Base-by-base conservation (phyloP, 129 eudicot genomes). In the Solidago caesia region DNA sequence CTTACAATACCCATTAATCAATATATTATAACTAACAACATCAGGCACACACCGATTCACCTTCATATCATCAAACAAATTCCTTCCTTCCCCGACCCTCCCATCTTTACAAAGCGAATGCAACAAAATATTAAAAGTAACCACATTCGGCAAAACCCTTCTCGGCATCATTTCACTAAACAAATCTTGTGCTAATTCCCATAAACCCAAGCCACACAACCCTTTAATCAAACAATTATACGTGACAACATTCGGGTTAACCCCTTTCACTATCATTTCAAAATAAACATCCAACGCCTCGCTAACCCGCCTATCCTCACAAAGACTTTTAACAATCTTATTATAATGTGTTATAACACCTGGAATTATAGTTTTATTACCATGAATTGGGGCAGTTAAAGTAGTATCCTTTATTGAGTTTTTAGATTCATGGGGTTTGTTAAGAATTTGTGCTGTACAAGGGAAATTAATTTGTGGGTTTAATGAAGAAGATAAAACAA, bases 21-120 rank as follows among this genome's bases (percentile, higher is more conserved):
- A 42, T 6, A 81, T 81, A 46, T 68, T 80, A 60, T 80, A 80
- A 15, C 76, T 80, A 43, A 80, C n/a, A 26, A 75, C 84, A 80
- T 74, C 80, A 45, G 76, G 72, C 59, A 48, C 44, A 60, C 71
- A 74, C 59, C 44, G 13, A 15, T 42, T 67, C 14, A 46, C 60
- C n/a, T 25, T 29, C 84, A 80, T 80, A 44, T 41, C 59, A 75
- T 49, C 53, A 62, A 80, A 14, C 75, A 41, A 29, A 13, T 41
- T 5, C 39, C 42, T 46, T 8, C 75, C 77, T 48, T 79, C 83
- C 10, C 8, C 26, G 58, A 79, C 8, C 26, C 41, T 73, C 56
- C 70, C 83, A 46, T 73, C 70, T 79, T 79, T 79, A 57, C 83
- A 79, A 10, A 66, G 69, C 13, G 75, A 66, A 58, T 73, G 74